phyloP scores from a whole-genome alignment of 169 alveolate genomes.

The Cryptosporidium sp. region DNA sequence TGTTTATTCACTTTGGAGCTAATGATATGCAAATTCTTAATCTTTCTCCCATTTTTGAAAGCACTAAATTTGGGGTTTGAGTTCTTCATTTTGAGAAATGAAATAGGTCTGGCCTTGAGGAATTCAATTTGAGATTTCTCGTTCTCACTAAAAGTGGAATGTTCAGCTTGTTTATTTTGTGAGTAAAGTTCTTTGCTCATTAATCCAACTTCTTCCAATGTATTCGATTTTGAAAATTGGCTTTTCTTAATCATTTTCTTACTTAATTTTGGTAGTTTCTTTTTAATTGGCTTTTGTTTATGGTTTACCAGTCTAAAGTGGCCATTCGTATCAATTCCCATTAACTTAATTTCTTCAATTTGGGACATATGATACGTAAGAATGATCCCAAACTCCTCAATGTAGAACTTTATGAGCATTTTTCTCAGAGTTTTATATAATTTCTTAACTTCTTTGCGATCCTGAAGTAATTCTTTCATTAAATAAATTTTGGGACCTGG shows the following conservation, averaged over 20 bases:
- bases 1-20: conserved; percentile 38
- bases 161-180: background rate
- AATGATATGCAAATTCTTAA: conserved; percentile 26
- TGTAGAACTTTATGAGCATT: conserved; percentile 35
- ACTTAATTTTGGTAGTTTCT: background rate
- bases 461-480: background rate
- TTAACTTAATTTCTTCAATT: conserved; percentile 28
- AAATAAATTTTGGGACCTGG: conserved; percentile 46
- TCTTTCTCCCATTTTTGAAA: background rate
- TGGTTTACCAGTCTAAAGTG: background rate
- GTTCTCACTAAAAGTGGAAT: background rate
- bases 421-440: background rate
- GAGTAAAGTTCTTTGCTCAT: background rate
- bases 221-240: background rate
- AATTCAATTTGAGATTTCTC: background rate
- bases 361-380: conserved; percentile 45
- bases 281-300: background rate
- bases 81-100: conserved; percentile 9
- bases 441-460: background rate
- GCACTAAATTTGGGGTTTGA: background rate
- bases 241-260: conserved; percentile 35
- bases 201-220: conserved; percentile 1
- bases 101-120: background rate
- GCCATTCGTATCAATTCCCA: conserved; percentile 41
- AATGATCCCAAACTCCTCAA: conserved; percentile 29